These are phyloP conservation scores for Metschnikowia gelsemii DNA, from an alignment of 805 yeast genomes.

Conservation along the genomic window DNA sequence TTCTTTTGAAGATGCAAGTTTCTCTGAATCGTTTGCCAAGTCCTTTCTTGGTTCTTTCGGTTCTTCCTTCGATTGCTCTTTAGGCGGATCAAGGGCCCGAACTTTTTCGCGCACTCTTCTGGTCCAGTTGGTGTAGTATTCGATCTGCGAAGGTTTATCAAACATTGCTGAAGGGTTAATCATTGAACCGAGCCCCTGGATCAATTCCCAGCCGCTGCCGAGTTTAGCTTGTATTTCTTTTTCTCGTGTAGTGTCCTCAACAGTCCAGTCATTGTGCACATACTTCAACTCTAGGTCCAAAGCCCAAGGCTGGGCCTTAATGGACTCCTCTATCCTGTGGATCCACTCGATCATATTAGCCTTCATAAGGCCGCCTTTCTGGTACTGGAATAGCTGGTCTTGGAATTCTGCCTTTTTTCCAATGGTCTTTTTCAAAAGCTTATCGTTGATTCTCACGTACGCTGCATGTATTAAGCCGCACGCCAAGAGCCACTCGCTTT, in stretches of 20 bases:
- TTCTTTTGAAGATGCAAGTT: not conserved
- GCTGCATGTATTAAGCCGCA: slow-evolving; percentile 66
- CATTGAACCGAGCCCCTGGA: slow-evolving; percentile 37
- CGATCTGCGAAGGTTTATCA: slow-evolving; percentile 29
- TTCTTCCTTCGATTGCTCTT: not conserved
- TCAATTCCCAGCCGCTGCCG: slow-evolving; percentile 34
- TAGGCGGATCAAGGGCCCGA: not conserved
- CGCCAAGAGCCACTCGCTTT: slow-evolving; percentile 66
- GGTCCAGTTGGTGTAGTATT: slow-evolving; percentile 37
- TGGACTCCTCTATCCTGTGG: slow-evolving; percentile 50
- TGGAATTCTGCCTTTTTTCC: slow-evolving; percentile 50
- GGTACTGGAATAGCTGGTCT: slow-evolving; percentile 51
- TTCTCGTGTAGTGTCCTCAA: slow-evolving; percentile 21
- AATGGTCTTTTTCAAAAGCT: slow-evolving; percentile 43
- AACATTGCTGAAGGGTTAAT: slow-evolving; percentile 31
- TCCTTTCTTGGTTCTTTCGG: not conserved
- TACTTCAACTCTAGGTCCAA: slow-evolving; percentile 50
- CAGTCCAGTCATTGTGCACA: slow-evolving; percentile 32
- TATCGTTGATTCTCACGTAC: slow-evolving; percentile 52
- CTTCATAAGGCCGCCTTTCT: slow-evolving; percentile 51
- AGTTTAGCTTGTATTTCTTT: slow-evolving; percentile 31
- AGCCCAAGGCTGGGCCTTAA: slow-evolving; percentile 63
- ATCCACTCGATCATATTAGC: slow-evolving; percentile 54
- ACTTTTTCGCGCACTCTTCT: slow-evolving; percentile 14
- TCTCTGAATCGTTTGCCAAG: not conserved